These are phyloP conservation scores for Suillus subaureus DNA, from an alignment of 768 basidiomycete species.

Conservation along the genomic window DNA sequence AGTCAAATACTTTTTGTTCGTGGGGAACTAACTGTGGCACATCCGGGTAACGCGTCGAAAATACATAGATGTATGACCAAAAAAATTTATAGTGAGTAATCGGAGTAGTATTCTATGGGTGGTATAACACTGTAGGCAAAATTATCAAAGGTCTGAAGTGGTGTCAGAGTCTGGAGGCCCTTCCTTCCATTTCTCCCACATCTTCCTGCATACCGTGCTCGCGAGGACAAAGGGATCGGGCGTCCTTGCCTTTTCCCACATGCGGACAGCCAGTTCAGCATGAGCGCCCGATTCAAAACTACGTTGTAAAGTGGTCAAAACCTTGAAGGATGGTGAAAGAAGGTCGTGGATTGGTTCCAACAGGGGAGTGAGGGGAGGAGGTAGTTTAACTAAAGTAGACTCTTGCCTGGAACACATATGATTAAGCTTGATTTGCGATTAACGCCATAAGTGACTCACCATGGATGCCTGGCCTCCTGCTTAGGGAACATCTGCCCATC, in stretches of 20 bases:
- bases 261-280: slow-evolving; percentile 52
- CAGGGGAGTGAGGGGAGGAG: slow-evolving; percentile 57
- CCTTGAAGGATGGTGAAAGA: slow-evolving; percentile 57
- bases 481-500: slow-evolving; percentile 21
- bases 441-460: slow-evolving; percentile 34
- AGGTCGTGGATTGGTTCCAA: slow-evolving; percentile 54
- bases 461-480: slow-evolving; percentile 28
- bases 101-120: slow-evolving; percentile 5
- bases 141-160: slow-evolving; percentile 5
- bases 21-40: not conserved
- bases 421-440: slow-evolving; percentile 1
- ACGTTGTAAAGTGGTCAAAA: slow-evolving; percentile 52
- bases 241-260: slow-evolving; percentile 67
- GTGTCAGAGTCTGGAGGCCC: slow-evolving; percentile 22
- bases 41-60: not conserved
- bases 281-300: slow-evolving; percentile 62
- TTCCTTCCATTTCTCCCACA: slow-evolving; percentile 41
- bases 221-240: slow-evolving; percentile 56
- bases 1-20: not conserved
- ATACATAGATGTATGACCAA: not conserved
- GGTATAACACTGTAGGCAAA: slow-evolving; percentile 6
- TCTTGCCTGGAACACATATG: slow-evolving; percentile 38
- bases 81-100: not conserved
- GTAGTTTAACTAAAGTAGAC: slow-evolving; percentile 60
- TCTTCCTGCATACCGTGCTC: slow-evolving; percentile 39